phyloP scores from a whole-genome alignment of 2,329 filamentous ascomycete genomes.

The Claviceps sp. region DNA sequence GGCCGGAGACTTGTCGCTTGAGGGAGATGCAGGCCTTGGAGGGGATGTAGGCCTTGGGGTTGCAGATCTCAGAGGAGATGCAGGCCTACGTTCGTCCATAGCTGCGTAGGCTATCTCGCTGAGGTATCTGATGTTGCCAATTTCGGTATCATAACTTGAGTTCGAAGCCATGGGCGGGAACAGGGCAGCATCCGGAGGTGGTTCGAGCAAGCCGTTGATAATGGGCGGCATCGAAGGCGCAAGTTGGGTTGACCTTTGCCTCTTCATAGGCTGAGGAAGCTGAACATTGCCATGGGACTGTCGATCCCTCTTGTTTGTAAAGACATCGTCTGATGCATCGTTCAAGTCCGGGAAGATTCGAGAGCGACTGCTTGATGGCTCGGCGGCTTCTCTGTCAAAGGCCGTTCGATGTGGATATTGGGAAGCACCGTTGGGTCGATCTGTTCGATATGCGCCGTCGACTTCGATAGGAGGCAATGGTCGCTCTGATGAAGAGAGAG shows the following conservation, averaged over 20 bases:
- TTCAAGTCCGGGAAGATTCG: constrained; percentile 32
- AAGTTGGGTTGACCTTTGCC: constrained; percentile 45
- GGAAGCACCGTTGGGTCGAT: constrained; percentile 17
- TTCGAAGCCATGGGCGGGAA: constrained; percentile 49
- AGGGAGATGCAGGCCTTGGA: constrained; percentile 17
- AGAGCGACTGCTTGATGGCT: constrained; percentile 22
- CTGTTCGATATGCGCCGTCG: constrained; percentile 29
- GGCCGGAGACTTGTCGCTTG: constrained; percentile 16
- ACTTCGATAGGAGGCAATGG: constrained; percentile 40
- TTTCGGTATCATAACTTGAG: constrained; percentile 37
- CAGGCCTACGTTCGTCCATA: too few relatives aligned
- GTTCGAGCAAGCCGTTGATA: constrained; percentile 50
- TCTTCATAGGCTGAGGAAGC: constrained; percentile 50
- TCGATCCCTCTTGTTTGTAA: constrained; percentile 41
- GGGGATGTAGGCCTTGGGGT: background rate
- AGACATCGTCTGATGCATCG: constrained; percentile 29
- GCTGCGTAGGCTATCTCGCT: constrained; percentile 26
- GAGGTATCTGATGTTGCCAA: constrained; percentile 26
- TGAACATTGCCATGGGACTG: constrained; percentile 39
- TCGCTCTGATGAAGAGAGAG: constrained; percentile 29
- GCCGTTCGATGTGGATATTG: constrained; percentile 27
- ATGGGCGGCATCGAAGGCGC: constrained; percentile 46
- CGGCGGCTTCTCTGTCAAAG: constrained; percentile 23
- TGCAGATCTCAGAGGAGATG: constrained; percentile 12
- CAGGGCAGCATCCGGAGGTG: constrained; percentile 45